These are phyloP conservation scores for Schizochytrium sp. DNA, from an alignment of 108 stramenopile species.

Conservation along the genomic window DNA sequence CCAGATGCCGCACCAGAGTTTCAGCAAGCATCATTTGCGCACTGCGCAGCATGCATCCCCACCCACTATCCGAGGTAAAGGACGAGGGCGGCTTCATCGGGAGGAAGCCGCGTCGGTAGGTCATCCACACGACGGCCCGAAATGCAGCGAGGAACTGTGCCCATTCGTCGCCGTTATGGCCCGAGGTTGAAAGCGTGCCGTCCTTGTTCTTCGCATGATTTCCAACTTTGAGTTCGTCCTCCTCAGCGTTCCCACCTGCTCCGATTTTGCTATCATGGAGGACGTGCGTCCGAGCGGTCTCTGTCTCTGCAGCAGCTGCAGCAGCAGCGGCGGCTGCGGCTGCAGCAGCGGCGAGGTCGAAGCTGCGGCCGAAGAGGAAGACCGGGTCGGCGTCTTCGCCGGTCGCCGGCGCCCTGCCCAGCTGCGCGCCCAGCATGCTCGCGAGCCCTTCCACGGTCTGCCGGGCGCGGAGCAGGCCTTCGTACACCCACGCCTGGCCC, in stretches of 20 bases:
- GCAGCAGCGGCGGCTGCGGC: not conserved
- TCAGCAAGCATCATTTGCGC: constrained; percentile 92
- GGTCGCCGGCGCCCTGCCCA: not conserved
- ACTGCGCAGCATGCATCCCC: constrained; percentile 96
- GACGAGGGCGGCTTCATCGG: constrained; percentile 62
- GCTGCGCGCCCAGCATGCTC: not conserved
- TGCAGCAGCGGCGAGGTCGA: not conserved
- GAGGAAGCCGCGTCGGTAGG: constrained; percentile 60
- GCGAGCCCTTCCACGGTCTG: not conserved
- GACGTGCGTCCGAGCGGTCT: not conserved
- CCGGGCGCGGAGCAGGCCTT: not conserved
- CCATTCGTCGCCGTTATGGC: not conserved
- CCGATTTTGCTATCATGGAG: not conserved
- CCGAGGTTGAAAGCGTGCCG: not conserved
- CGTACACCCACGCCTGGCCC: not conserved
- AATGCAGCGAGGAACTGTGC: not conserved
- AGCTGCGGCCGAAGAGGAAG: not conserved
- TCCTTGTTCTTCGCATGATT: not conserved
- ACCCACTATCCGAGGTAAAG: constrained; percentile 80
- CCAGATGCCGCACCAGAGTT: constrained; percentile 57
- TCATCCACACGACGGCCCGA: constrained; percentile 30
- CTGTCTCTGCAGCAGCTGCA: not conserved
- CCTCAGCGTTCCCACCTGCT: not conserved
- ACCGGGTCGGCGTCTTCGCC: not conserved
- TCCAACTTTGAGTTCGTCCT: not conserved